Evolutionary conservation across 2,329 filamentous ascomycete species (phyloP), one percentile per base, ranked within the genome.

Genomic region (Penicillium concentricum): DNA sequence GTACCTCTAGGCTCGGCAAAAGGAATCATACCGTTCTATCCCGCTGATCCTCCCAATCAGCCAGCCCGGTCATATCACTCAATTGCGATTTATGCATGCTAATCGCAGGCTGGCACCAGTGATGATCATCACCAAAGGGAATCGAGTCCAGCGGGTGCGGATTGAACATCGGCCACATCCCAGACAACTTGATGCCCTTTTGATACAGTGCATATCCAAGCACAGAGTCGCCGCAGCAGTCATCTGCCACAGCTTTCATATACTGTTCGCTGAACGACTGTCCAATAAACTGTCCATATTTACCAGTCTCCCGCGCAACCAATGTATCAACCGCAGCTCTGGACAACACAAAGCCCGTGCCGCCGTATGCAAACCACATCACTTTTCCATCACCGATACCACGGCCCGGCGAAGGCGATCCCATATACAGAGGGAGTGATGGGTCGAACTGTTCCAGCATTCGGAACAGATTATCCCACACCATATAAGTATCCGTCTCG

Each of bases 201-300:
- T 79, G 74, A 59, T 73, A 74, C 43, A 83, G 61, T 5, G 75
- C 76, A 69, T 74, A 80, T 3, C 81, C 81, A 4, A 83, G 67
- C 7, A 83, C 75, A 39, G 79, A 80, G 52, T 84, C 81, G 6
- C 81, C 81, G 48, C 81, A 82, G 66, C 79, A 83, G 56, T 85
- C 82, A 13, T 74, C 62, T 30, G 71, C 70, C 22, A 81, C 70
- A 35, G 76, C 59, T 6, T 74, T 69, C 44, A 78, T 69, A 72
- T 77, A 81, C 57, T 71, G 72, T 52, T 75, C 66, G 34, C 67
- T 73, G 38, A 74, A 58, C n/a, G 76, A 67, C 1, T 72, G 67
- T 7, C 80, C 76, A 9, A 69, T 60, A 48, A 75, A 79, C 50
- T 78, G 71, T 1, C 76, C 74, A 26, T 62, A 37, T 3, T 45